Evolutionary conservation across 345 rosid genomes (phyloP), one percentile per base, ranked within the genome.

Genomic region (Angophora floribunda): DNA sequence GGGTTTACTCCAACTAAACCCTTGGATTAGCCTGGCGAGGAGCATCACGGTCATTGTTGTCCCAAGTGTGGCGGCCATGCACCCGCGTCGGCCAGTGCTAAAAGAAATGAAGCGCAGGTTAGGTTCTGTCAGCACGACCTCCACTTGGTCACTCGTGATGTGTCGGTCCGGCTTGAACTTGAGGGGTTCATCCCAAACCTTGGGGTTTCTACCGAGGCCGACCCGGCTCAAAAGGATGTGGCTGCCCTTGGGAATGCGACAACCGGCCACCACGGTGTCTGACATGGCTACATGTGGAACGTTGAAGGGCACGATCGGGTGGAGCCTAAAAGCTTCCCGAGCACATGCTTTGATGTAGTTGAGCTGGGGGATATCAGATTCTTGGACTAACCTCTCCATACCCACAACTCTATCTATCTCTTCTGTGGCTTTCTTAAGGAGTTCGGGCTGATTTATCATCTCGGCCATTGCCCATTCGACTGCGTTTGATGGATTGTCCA

Each of bases 401-500:
- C 91, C 93, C 50, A 91, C 90, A 22, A 91, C 89, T 41, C 85
- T 85, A 85, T 91, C 89, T n/a, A 91, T 44, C 44, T 91, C 93
- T 2, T 82, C 86, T 14, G 10, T 51, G 13, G 93, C 93, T 47
- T 90, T 90, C 32, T 30, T 45, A 17, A 91, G 87, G 41, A 90
- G 30, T 41, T 91, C 87, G 0, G 92, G 92, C 15, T 88, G 90
- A 52, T 90, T 92, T 85, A 92, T 47, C 91, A 91, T 85, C 70
- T 92, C 91, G 2, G 89, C 93, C 59, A 92, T 53, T 17, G 91
- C 85, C 93, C 93, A 92, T 80, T 92, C 93, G 19, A 90, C 86
- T 50, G 89, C 90, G 57, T 92, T 89, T 85, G 91, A 88, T 30
- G 94, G 93, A 87, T 93, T 93, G 87, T 93, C 94, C 9, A 92